phyloP scores from a whole-genome alignment of 495 filamentous ascomycete genomes.

The Neurospora sp. region DNA sequence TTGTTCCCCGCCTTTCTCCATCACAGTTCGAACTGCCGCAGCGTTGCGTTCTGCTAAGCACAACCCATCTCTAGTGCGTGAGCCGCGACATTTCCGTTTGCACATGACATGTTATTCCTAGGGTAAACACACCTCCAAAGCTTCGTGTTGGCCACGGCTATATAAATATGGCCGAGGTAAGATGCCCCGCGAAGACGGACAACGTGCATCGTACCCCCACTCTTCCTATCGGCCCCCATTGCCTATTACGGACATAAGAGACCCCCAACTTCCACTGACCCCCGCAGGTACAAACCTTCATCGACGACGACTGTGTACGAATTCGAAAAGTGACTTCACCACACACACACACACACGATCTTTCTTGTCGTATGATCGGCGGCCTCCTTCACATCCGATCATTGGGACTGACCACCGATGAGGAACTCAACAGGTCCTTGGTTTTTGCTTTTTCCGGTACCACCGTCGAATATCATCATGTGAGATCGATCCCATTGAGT shows the following conservation, averaged over 20 bases:
- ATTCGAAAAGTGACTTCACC: not conserved
- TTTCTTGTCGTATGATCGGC: not conserved
- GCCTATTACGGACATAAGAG: not conserved
- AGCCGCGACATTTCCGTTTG: not conserved
- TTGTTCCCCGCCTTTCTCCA: not conserved
- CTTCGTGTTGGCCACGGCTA: not conserved
- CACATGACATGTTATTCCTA: not conserved
- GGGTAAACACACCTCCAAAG: not conserved
- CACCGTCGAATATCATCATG: not conserved
- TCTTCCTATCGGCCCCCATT: not conserved
- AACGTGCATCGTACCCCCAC: not conserved
- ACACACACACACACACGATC: not conserved
- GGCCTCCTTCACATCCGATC: not conserved
- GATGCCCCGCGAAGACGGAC: not conserved
- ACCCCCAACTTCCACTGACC: not conserved
- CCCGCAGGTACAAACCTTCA: not conserved
- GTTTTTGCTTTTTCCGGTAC: not conserved
- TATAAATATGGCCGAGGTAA: not conserved
- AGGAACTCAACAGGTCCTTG: not conserved
- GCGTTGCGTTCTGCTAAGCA: not conserved
- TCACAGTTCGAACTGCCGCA: not conserved
- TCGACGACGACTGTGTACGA: not conserved
- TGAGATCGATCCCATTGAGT: not conserved
- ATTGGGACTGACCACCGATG: not conserved
- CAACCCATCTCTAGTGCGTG: not conserved